Percentiles rank a stretch among this genome's conserved stretches.
phyloP scores from a whole-genome alignment of 176 grass and related monocot genomes.

The Pontederia crassipes region DNA sequence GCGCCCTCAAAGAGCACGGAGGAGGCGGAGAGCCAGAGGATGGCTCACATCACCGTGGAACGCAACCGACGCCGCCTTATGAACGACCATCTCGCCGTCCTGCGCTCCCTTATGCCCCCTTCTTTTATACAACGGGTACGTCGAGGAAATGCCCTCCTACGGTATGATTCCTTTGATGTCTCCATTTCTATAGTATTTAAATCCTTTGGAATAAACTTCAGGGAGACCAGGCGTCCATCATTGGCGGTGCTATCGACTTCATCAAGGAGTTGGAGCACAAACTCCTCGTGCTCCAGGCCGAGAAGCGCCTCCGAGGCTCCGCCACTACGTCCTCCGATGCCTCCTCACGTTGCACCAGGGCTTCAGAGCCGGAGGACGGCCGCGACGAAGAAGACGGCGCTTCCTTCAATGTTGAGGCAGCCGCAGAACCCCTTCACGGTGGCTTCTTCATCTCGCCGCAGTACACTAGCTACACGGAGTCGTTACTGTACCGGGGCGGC shows the following conservation, averaged over 20 bases:
- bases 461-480: slow-evolving; percentile 56
- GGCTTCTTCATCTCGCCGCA: slow-evolving; percentile 83
- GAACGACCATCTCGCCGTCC: slow-evolving; percentile 81
- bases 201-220: neutral
- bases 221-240: slow-evolving; percentile 93
- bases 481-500: neutral
- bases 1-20: slow-evolving; percentile 52
- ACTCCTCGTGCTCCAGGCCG: slow-evolving; percentile 54
- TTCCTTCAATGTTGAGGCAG: no score
- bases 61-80: slow-evolving; percentile 94
- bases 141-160: neutral
- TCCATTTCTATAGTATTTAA: neutral
- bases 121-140: slow-evolving; percentile 64
- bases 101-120: slow-evolving; percentile 71
- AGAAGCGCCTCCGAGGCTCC: slow-evolving; percentile 16
- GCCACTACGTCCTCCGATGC: neutral
- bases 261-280: slow-evolving; percentile 92
- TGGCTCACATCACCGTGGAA: slow-evolving; percentile 90
- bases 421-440: slow-evolving; percentile 14
- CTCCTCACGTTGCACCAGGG: neutral
- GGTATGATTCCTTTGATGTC: neutral
- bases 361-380: no score
- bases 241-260: slow-evolving; percentile 85
- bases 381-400: no score
- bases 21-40: slow-evolving; percentile 87